These are phyloP conservation scores for Dacryopinax primogenitus DNA, from an alignment of 768 basidiomycete genomes.

Conservation along the genomic window DNA sequence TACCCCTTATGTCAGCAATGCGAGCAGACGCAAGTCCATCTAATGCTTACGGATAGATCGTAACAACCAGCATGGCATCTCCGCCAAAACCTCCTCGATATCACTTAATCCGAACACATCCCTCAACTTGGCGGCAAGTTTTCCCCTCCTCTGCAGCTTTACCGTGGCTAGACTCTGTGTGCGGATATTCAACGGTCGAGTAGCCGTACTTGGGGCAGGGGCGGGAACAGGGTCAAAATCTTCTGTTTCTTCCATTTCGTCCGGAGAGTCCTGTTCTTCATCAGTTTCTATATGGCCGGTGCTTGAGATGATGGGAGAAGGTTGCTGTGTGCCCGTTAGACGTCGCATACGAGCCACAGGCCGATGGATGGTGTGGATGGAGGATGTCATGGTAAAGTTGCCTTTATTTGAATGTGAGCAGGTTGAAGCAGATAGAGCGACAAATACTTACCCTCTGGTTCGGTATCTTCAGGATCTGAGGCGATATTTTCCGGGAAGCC, in stretches of 20 bases:
- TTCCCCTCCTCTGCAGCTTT: conserved; percentile 48
- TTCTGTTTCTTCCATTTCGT: conserved; percentile 27
- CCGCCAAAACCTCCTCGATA: conserved; percentile 71
- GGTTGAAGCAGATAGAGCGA: neutral
- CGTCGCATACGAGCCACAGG: conserved; percentile 29
- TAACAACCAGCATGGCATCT: conserved; percentile 90
- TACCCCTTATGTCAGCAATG: conserved; percentile 22
- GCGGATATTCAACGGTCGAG: conserved; percentile 27
- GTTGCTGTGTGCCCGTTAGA: neutral
- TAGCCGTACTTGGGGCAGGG: neutral
- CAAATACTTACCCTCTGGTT: neutral
- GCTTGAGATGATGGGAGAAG: neutral
- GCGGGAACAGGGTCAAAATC: conserved; percentile 32
- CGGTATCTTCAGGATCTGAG: conserved; percentile 1
- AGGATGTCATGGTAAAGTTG: conserved; percentile 50
- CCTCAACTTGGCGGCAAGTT: conserved; percentile 74
- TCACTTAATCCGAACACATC: conserved; percentile 75
- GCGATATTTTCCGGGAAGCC: conserved; percentile 28
- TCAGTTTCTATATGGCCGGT: conserved; percentile 10
- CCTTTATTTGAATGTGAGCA: conserved; percentile 21
- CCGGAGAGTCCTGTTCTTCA: conserved; percentile 19
- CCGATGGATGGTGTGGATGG: conserved; percentile 77
- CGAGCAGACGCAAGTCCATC: neutral
- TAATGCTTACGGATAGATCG: conserved; percentile 69
- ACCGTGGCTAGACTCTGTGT: conserved; percentile 64